phyloP scores from a whole-genome alignment of 1,284 basidiomycete species.

The Tylopilus sp. region DNA sequence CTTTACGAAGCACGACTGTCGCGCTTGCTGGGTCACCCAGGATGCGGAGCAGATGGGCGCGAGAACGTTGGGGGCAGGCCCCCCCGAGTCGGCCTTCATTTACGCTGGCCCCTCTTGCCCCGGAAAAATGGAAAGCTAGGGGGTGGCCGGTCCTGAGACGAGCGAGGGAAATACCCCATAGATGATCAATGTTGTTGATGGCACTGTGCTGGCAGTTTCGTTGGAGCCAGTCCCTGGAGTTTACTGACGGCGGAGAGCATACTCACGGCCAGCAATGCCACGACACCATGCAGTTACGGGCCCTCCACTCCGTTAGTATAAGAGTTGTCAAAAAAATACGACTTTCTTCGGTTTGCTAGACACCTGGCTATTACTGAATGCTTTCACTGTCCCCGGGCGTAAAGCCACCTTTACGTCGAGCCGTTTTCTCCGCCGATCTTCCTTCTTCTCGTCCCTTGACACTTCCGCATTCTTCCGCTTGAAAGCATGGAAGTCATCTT shows the following conservation, averaged over 20 bases:
- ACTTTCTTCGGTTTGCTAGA: constrained; percentile 45
- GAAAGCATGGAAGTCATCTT: constrained; percentile 88
- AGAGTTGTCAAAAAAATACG: constrained; percentile 47
- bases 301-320: background rate
- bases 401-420: constrained; percentile 44
- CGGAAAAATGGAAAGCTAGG: background rate
- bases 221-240: background rate
- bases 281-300: background rate
- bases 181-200: background rate
- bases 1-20: background rate
- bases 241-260: background rate
- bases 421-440: constrained; percentile 42
- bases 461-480: constrained; percentile 61
- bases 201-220: background rate
- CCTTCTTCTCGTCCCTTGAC: constrained; percentile 53
- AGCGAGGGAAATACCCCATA: background rate
- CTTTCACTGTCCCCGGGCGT: constrained; percentile 44
- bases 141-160: background rate
- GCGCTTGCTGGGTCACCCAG: too few relatives aligned
- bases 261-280: background rate
- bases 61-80: too few relatives aligned
- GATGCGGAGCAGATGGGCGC: too few relatives aligned
- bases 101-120: background rate
- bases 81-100: background rate
- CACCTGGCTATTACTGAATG: constrained; percentile 38